phyloP scores from a whole-genome alignment of 2,329 filamentous ascomycete genomes.

The Aspergillus latus region DNA sequence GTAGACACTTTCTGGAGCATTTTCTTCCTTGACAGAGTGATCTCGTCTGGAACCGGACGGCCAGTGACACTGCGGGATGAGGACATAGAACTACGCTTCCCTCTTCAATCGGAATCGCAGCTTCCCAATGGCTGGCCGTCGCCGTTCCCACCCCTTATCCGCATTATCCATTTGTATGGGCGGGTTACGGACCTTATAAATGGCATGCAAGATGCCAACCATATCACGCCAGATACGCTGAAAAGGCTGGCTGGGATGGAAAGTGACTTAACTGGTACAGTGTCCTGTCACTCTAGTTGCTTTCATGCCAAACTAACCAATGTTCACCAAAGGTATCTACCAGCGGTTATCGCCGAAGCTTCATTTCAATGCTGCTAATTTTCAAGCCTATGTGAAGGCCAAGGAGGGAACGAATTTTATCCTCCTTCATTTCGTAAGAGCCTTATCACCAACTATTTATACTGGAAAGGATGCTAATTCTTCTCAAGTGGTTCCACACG shows the following conservation, averaged over 20 bases:
- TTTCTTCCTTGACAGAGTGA: slow-evolving; percentile 82
- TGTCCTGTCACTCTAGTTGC: slow-evolving; percentile 22
- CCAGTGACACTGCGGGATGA: slow-evolving; percentile 81
- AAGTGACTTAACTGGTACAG: slow-evolving; percentile 66
- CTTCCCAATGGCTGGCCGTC: slow-evolving; percentile 67
- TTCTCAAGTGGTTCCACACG: slow-evolving; percentile 71
- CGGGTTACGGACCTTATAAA: slow-evolving; percentile 82
- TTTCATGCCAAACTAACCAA: slow-evolving; percentile 4
- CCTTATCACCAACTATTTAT: background rate
- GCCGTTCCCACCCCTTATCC: slow-evolving; percentile 75
- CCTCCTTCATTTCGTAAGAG: slow-evolving; percentile 66
- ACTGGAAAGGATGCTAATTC: slow-evolving; percentile 17
- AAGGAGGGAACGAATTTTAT: slow-evolving; percentile 86
- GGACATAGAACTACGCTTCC: slow-evolving; percentile 78
- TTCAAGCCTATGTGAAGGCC: slow-evolving; percentile 76
- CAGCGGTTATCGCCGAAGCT: slow-evolving; percentile 72
- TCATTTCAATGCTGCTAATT: slow-evolving; percentile 83
- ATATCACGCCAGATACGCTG: slow-evolving; percentile 73
- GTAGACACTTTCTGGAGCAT: slow-evolving; percentile 89
- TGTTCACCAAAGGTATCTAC: slow-evolving; percentile 52
- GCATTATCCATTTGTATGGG: slow-evolving; percentile 83
- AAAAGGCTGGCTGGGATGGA: slow-evolving; percentile 75
- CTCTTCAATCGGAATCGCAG: slow-evolving; percentile 54
- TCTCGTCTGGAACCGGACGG: slow-evolving; percentile 81
- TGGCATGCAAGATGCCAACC: slow-evolving; percentile 69